Conservation (phyloP, 805 yeast genomes). For the Jamesozyma jinghongensis region DNA sequence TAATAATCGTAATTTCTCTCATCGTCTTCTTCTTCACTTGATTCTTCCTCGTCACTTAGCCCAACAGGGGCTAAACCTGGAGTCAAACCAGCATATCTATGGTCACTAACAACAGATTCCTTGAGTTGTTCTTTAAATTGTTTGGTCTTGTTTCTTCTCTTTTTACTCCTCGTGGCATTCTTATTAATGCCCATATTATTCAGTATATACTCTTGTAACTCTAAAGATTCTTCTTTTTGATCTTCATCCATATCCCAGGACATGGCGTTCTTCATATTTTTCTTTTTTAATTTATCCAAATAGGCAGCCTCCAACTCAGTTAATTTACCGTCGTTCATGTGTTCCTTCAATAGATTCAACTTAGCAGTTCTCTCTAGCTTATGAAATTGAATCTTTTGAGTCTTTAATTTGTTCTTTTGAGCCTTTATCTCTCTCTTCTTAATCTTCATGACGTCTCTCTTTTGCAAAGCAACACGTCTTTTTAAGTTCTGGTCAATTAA, state of each 20-base stretch:
- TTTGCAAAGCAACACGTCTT: slow-evolving; percentile 27
- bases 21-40: slow-evolving; percentile 24
- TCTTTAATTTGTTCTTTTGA: slow-evolving; percentile 24
- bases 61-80: slow-evolving; percentile 85
- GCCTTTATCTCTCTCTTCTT: slow-evolving; percentile 29
- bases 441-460: slow-evolving; percentile 28
- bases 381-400: slow-evolving; percentile 13
- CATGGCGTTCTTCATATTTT: slow-evolving; percentile 32
- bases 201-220: slow-evolving; percentile 37
- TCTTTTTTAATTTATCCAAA: slow-evolving; percentile 29
- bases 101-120: slow-evolving; percentile 15
- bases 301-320: slow-evolving; percentile 30
- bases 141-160: slow-evolving; percentile 21
- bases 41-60: slow-evolving; percentile 43
- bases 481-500: slow-evolving; percentile 32
- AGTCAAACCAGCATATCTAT: slow-evolving; percentile 53
- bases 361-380: slow-evolving; percentile 28
- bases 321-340: slow-evolving; percentile 25
- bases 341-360: slow-evolving; percentile 29
- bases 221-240: slow-evolving; percentile 34
- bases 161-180: slow-evolving; percentile 29
- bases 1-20: neutral
- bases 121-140: slow-evolving; percentile 23
- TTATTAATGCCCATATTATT: slow-evolving; percentile 34
- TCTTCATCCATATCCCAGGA: slow-evolving; percentile 35